Base-by-base conservation (phyloP, 2,329 filamentous ascomycete species). In the Paracorniculantispora psalliotae region DNA sequence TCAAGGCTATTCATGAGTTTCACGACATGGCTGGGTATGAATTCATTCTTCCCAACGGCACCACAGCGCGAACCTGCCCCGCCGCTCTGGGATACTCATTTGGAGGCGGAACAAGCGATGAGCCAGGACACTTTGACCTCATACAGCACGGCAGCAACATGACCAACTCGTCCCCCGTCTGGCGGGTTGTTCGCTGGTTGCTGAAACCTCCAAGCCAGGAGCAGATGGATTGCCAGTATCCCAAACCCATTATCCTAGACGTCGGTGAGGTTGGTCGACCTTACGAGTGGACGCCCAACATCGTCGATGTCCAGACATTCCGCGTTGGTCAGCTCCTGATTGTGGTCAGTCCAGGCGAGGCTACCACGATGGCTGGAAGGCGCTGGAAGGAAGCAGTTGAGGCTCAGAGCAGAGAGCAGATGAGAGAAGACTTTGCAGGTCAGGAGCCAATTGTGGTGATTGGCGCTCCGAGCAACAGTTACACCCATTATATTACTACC, bases 51-150 rank as follows among this genome's bases (percentile, higher is more conserved):
- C 80, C 84, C 2, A 92, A 96, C 67, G 88, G 89, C 55, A 86
- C 84, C 1, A 74, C 77, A 50, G 89, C 87, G 21, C 80, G 78
- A 41, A 96, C 92, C 0, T 96, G 92, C 67, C 87, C 91, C 17
- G 92, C 91, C 0, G 91, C 91, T 0, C 77, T 97, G 57, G 92
- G 92, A 3, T 93, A 93, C 69, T 91, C 89, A 0, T 97, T 97
- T 68, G 92, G 92, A 1, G 92, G 89, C 3, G 92, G 92, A 21
- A 97, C 92, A 0, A 90, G 90, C 0, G 92, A 97, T 67, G 90
- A 92, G 0, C 92, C 92, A 0, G 92, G 92, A 2, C 85, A 84
- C 0, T 94, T 96, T 67, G 92, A 96, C 75, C 96, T 96, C 69
- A 92, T 89, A 17, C 92, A 97, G 71, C 90, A 86, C 63, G 85